These are phyloP conservation scores for Corymbia citriodora DNA, from an alignment of 441 rosid genomes.

Conservation along the genomic window DNA sequence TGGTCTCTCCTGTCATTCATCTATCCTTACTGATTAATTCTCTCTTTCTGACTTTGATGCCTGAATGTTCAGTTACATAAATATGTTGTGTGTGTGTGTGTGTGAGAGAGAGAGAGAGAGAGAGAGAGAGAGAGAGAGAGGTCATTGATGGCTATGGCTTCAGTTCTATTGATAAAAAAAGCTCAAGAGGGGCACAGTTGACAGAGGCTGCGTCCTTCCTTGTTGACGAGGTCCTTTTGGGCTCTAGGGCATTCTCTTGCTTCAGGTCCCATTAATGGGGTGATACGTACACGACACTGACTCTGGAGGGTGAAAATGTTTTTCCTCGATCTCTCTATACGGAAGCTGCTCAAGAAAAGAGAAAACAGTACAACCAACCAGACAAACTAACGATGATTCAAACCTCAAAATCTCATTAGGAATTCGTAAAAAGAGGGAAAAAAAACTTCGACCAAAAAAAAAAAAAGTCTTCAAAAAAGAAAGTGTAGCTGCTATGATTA, in stretches of 20 bases:
- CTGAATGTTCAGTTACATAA: neutral
- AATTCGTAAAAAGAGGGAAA: neutral
- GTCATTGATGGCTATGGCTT: neutral
- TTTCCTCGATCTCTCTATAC: neutral
- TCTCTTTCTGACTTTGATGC: neutral
- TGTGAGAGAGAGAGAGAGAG: neutral
- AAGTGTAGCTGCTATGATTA: neutral
- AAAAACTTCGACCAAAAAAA: neutral
- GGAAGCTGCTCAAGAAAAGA: neutral
- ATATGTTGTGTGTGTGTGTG: too few species aligned
- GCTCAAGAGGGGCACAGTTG: neutral
- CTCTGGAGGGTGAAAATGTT: neutral
- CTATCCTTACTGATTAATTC: neutral
- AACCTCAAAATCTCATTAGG: neutral
- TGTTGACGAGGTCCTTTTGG: neutral
- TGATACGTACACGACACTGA: neutral
- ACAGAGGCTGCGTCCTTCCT: neutral
- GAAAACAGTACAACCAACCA: neutral
- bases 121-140: neutral
- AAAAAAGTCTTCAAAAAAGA: neutral
- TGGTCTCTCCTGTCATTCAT: neutral
- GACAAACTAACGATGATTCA: neutral
- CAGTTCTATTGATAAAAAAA: neutral
- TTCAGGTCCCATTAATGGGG: neutral
- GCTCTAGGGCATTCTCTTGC: neutral